phyloP scores from a whole-genome alignment of 352 stramenopile species.

The Pythium diclinum region DNA sequence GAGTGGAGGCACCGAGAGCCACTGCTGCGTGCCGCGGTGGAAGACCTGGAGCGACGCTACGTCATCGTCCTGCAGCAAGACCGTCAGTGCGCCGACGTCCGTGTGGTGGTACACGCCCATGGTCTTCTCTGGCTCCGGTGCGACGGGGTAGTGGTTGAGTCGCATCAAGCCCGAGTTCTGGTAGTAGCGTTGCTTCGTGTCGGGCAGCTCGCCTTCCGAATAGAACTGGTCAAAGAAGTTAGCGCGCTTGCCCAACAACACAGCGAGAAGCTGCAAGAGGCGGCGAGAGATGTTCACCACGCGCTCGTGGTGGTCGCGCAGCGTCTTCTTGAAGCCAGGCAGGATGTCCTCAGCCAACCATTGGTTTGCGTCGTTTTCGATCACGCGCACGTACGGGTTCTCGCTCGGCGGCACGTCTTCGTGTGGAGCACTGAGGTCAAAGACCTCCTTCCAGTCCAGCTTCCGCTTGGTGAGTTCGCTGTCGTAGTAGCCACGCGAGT shows the following conservation, averaged over 20 bases:
- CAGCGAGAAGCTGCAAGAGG: constrained; percentile 48
- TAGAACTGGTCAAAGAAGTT: constrained; percentile 69
- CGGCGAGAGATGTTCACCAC: constrained; percentile 51
- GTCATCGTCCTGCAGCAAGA: constrained; percentile 66
- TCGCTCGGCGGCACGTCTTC: constrained; percentile 42
- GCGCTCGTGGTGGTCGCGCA: constrained; percentile 38
- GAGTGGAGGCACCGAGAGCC: constrained; percentile 39
- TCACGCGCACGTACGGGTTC: constrained; percentile 37
- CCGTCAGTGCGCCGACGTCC: constrained; percentile 49
- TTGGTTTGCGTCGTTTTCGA: constrained; percentile 83
- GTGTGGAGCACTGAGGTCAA: constrained; percentile 57
- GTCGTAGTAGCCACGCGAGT: constrained; percentile 91
- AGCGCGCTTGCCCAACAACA: constrained; percentile 44
- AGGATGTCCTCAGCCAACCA: constrained; percentile 48
- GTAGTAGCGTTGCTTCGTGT: constrained; percentile 24
- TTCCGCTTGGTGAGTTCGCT: constrained; percentile 93
- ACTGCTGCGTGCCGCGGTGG: constrained; percentile 48
- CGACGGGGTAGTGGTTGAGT: constrained; percentile 90
- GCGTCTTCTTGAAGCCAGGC: constrained; percentile 48
- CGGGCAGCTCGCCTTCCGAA: constrained; percentile 25
- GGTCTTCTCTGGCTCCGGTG: constrained; percentile 39
- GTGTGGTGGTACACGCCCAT: constrained; percentile 63
- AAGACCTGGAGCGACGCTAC: constrained; percentile 53
- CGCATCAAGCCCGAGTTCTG: constrained; percentile 76
- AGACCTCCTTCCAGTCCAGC: constrained; percentile 89